Evolutionary conservation across 164 flowering plant species (phyloP), one percentile per base, ranked within the genome.

Genomic region (Platanus orientalis): DNA sequence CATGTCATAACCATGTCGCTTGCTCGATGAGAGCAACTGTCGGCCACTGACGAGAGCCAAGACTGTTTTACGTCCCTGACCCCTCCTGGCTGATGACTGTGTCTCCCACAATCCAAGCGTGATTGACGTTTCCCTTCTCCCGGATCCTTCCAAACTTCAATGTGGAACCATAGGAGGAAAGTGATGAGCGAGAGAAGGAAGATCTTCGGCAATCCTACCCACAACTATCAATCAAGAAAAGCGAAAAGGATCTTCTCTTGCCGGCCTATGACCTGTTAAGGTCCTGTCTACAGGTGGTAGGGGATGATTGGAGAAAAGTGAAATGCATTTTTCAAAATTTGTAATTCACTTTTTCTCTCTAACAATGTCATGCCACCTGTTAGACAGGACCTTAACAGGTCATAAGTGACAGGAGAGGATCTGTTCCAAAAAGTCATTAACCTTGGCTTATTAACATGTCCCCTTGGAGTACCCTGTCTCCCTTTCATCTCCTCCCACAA

Each of bases 31-130:
- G 56, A 44, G 55, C 34, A 17, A 56, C 29, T 68, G 75, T 63
- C 75, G 68, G 71, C 75, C 68, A 68, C 71, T 63, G 24, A 54
- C 23, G 42, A 56, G 42, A 36, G 50, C 55, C 30, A 21, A 57
- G 3, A 48, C 28, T 14, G 12, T 51, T 40, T 36, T 44, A 26
- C 16, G 14, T 27, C 27, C 20, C 32, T 23, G n/a, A 40, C 27
- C 28, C 60, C 25, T 20, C 49, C 30, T 64, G 24, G 63, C 61
- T 69, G 68, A 73, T 69, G 57, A 39, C 67, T 3, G 25, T 69
- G 73, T 73, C 66, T 55, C 74, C 77, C 74, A 50, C 71, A 54
- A 74, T 40, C 63, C 47, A 26, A 63, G 62, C 71, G 53, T 64
- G 71, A 74, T 74, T 74, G 74, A 70, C 77, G 67, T 64, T 48